Conservation (phyloP, 805 yeast genomes). For the Lipomyces chichibuensis region DNA sequence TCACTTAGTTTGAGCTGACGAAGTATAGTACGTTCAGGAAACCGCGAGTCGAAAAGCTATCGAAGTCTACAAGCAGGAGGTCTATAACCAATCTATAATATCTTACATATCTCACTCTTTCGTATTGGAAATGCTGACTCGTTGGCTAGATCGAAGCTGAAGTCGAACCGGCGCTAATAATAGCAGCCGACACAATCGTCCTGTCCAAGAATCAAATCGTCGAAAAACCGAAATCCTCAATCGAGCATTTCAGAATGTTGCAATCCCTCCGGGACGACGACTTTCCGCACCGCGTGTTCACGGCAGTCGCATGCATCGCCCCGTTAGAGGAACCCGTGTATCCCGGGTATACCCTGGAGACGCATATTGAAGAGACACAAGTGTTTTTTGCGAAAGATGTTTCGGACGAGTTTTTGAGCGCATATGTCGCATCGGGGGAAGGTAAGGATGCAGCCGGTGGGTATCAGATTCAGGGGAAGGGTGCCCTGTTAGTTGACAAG, state of each 20-base stretch:
- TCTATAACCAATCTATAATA: conserved; percentile 14
- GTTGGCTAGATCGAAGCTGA: conserved; percentile 41
- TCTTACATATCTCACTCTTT: not conserved
- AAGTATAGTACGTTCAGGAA: conserved; percentile 58
- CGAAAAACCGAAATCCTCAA: conserved; percentile 75
- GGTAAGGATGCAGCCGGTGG: conserved; percentile 91
- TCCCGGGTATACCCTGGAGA: conserved; percentile 49
- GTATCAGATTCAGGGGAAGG: conserved; percentile 75
- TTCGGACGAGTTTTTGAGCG: conserved; percentile 58
- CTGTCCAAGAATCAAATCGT: conserved; percentile 60
- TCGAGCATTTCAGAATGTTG: conserved; percentile 56
- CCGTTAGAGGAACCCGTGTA: conserved; percentile 48
- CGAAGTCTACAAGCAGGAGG: conserved; percentile 57
- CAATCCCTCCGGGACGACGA: conserved; percentile 51
- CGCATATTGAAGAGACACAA: conserved; percentile 50
- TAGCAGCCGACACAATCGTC: conserved; percentile 80
- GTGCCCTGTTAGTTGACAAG: conserved; percentile 58
- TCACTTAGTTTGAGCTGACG: conserved; percentile 3
- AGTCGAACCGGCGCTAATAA: conserved; percentile 43
- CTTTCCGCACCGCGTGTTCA: conserved; percentile 54
- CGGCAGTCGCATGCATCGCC: conserved; percentile 57
- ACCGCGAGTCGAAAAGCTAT: conserved; percentile 72
- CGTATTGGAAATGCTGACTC: not conserved
- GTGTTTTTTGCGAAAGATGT: conserved; percentile 47
- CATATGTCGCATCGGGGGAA: conserved; percentile 71